Percentiles rank a stretch among this genome's conserved stretches.
These are phyloP conservation scores for Psidium guajava DNA, from an alignment of 345 rosid genomes.

Conservation along the genomic window DNA sequence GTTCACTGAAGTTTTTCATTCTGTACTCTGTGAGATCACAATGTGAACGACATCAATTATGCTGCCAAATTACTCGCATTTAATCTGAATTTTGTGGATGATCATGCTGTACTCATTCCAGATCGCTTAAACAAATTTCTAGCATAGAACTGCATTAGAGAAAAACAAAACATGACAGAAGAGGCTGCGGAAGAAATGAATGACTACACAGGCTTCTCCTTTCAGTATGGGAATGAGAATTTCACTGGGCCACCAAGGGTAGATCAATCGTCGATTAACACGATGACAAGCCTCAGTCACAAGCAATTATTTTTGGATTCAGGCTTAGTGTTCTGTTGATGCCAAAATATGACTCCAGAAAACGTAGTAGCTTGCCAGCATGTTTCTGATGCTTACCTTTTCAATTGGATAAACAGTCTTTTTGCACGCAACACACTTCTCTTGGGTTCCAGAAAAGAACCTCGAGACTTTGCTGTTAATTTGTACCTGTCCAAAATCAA, in stretches of 20 bases:
- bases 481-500: slow-evolving; percentile 15
- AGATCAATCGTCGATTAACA: not conserved
- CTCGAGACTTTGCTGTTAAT: slow-evolving; percentile 51
- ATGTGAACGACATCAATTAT: not conserved
- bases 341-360: not conserved
- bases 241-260: not conserved
- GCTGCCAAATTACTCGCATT: not conserved
- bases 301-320: not conserved
- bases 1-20: not conserved
- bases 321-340: not conserved
- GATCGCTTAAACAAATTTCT: not conserved
- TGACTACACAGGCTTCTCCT: no score
- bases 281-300: not conserved
- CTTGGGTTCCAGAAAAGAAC: slow-evolving; percentile 72
- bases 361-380: not conserved
- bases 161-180: no score
- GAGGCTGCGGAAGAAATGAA: no score
- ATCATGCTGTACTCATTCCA: not conserved
- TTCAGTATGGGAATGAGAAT: no score
- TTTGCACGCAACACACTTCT: slow-evolving; percentile 64
- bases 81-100: not conserved
- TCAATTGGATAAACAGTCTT: slow-evolving; percentile 71
- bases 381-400: slow-evolving; percentile 25
- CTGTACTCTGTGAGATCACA: not conserved
- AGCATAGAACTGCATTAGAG: no score